A percentile compares a stretch with the other conserved stretches of the same genome.
These are phyloP conservation scores for Cryphonectria parasitica DNA, from an alignment of 2,329 filamentous ascomycete genomes.

Conservation along the genomic window DNA sequence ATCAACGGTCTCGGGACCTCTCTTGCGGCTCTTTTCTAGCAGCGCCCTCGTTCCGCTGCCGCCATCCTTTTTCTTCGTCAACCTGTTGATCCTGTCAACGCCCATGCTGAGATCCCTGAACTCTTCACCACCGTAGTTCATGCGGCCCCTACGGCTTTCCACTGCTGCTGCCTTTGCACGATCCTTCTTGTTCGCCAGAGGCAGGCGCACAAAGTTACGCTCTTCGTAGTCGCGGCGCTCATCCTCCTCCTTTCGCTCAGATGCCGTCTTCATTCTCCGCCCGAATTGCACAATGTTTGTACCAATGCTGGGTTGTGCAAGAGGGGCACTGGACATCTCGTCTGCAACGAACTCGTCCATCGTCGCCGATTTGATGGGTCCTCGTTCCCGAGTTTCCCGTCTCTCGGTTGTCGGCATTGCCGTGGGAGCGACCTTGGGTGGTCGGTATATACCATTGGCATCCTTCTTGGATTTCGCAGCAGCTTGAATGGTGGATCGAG, in stretches of 20 bases:
- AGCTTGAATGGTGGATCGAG: slow-evolving; percentile 38
- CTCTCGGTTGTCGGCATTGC: slow-evolving; percentile 74
- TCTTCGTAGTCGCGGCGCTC: slow-evolving; percentile 90
- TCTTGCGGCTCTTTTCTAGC: slow-evolving; percentile 85
- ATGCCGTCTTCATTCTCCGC: slow-evolving; percentile 75
- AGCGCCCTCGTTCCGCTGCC: slow-evolving; percentile 61
- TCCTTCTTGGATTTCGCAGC: slow-evolving; percentile 42
- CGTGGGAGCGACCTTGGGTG: slow-evolving; percentile 85
- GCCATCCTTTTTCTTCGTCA: slow-evolving; percentile 72
- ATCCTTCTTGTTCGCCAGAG: slow-evolving; percentile 87
- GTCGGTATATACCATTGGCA: slow-evolving; percentile 78
- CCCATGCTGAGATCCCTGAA: slow-evolving; percentile 86
- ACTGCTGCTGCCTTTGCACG: slow-evolving; percentile 64
- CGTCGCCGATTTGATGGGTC: slow-evolving; percentile 74
- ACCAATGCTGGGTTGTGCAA: slow-evolving; percentile 88
- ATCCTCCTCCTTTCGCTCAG: slow-evolving; percentile 75
- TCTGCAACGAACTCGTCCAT: slow-evolving; percentile 90
- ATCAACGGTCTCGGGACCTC: slow-evolving; percentile 69
- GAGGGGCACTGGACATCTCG: slow-evolving; percentile 80
- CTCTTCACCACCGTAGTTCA: slow-evolving; percentile 88
- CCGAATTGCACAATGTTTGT: slow-evolving; percentile 83
- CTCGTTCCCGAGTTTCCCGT: slow-evolving; percentile 63
- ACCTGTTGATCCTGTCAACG: slow-evolving; percentile 80
- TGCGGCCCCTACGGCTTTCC: slow-evolving; percentile 53
- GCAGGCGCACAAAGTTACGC: slow-evolving; percentile 84